Evolutionary conservation across 495 filamentous ascomycete genomes (phyloP).

Genomic region (Rhypophila decipiens): DNA sequence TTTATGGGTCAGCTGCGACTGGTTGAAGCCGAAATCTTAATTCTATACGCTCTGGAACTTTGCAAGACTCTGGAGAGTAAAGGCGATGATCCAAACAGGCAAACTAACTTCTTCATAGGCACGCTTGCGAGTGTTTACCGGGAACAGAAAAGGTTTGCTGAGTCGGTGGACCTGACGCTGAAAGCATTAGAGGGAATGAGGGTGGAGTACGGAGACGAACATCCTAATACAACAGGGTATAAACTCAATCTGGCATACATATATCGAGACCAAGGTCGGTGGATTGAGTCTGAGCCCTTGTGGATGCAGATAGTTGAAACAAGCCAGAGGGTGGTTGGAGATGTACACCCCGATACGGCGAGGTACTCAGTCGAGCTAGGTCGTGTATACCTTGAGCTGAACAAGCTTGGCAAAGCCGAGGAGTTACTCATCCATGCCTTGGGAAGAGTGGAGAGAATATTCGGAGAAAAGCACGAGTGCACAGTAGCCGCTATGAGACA

Average conservation of each 20-base stretch:
- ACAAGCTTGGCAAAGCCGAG: no score
- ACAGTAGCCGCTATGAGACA: conserved; percentile 36
- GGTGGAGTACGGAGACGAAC: background rate
- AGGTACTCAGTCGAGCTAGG: no score
- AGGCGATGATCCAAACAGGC: no score
- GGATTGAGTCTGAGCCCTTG: conserved; percentile 32
- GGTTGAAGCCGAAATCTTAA: background rate
- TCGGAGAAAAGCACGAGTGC: conserved; percentile 31
- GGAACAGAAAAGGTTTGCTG: conserved; percentile 2
- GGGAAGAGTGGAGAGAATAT: conserved; percentile 16
- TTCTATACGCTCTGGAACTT: background rate
- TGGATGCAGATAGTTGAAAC: conserved; percentile 21
- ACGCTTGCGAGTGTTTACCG: background rate
- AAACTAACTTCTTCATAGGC: no score
- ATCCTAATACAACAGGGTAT: background rate
- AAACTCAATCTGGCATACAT: background rate
- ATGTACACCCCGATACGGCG: conserved; percentile 32
- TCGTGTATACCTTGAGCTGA: no score
- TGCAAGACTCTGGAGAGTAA: background rate
- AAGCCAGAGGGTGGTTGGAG: conserved; percentile 23
- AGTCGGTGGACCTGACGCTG: conserved; percentile 9
- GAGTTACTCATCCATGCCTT: conserved; percentile 21
- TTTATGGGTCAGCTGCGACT: no score
- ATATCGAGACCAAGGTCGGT: conserved; percentile 23
- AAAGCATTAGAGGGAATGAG: background rate